Evolutionary conservation across 2,329 filamentous ascomycete genomes (phyloP), one percentile per base, ranked within the genome.

Genomic region (Pyrenochaeta sp.): DNA sequence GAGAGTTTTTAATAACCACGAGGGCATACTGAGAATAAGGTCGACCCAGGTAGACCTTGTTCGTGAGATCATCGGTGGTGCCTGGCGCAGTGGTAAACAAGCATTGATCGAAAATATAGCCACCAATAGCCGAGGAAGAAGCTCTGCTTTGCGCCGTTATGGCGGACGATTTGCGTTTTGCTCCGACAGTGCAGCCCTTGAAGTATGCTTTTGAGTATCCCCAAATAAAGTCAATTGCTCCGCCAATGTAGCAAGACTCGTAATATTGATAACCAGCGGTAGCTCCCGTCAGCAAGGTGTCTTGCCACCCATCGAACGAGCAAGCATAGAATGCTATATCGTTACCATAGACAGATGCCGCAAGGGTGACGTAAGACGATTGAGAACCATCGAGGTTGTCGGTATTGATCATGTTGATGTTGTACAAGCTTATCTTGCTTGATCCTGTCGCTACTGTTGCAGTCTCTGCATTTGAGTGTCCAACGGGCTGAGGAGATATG

Each of bases 211-310:
- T 68, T 31, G 81, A 77, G 58, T 78, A 64, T 68, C 84, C 79
- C 69, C 86, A 87, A 56, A 85, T 82, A 59, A 85, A 85, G 61
- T 86, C 84, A 47, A 82, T 81, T 4, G 82, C 81, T 21, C 84
- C 83, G 33, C 82, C 78, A 56, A 87, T 85, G 50, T 83, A 81
- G 61, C 79, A 80, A 49, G 80, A 80, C 40, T 79, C 81, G 61
- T 84, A 86, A 42, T 85, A 70, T 61, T 86, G 79, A 60, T 80
- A 75, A 54, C 84, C 84, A 59, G 75, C 76, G 4, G 63, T 67
- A 21, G 60, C 63, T 0, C 69, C 64, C 5, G 64, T 68, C 18
- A 67, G 55, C 14, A 71, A 37, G 1, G 83, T 84, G 61, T 86
- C 84, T 71, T 87, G 83, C 64, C 81, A 82, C 12, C 83, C 83